These are phyloP conservation scores for Vitis hybrid DNA, from an alignment of 177 flowering plant species.

Conservation along the genomic window DNA sequence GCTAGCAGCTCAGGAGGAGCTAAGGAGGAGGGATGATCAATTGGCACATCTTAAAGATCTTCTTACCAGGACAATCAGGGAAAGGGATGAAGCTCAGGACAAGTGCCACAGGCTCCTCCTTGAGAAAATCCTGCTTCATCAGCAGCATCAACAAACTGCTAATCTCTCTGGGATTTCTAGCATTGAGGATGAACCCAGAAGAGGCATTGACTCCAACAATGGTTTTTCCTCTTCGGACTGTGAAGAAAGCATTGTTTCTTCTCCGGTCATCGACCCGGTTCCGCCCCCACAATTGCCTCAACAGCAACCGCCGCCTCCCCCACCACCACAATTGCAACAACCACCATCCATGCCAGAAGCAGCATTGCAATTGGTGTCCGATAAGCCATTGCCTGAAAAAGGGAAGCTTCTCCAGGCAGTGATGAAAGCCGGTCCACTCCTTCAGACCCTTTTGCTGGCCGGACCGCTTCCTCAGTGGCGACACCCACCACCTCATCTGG, in stretches of 20 bases:
- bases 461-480: constrained; percentile 89
- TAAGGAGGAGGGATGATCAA: constrained; percentile 56
- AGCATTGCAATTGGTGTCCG: constrained; percentile 23
- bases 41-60: constrained; percentile 43
- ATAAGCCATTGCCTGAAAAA: constrained; percentile 72
- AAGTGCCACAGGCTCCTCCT: constrained; percentile 41
- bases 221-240: constrained; percentile 65
- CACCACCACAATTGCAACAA: not conserved
- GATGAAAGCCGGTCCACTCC: constrained; percentile 83
- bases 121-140: constrained; percentile 54
- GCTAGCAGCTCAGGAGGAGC: constrained; percentile 48
- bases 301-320: constrained; percentile 9
- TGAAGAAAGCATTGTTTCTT: constrained; percentile 64
- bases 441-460: constrained; percentile 74
- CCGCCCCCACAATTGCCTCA: constrained; percentile 22
- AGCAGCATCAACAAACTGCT: constrained; percentile 31
- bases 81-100: constrained; percentile 54
- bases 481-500: constrained; percentile 87
- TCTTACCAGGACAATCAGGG: constrained; percentile 35
- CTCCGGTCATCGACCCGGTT: constrained; percentile 42
- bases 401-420: constrained; percentile 85
- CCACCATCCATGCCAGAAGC: constrained; percentile 6
- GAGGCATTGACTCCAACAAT: constrained; percentile 45
- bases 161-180: constrained; percentile 67
- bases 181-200: constrained; percentile 68